These are phyloP conservation scores for Solanum boliviense DNA, from an alignment of 257 asterid genomes.

Conservation along the genomic window DNA sequence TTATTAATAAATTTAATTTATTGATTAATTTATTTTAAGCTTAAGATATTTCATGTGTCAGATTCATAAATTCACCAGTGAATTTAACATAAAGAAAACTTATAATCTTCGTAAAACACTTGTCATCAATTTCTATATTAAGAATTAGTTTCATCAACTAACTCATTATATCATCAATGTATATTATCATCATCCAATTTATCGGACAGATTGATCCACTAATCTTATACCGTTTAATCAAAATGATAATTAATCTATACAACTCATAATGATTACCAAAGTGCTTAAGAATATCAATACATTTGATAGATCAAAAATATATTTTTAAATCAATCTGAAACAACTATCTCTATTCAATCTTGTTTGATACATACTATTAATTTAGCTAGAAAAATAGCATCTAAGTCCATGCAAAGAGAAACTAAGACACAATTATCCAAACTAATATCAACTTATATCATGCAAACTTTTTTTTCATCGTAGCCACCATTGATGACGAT, in stretches of 20 bases:
- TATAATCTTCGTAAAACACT: not conserved
- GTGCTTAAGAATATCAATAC: not conserved
- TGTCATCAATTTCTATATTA: not conserved
- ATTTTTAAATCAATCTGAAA: no score
- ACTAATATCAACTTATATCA: not conserved
- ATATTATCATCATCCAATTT: not conserved
- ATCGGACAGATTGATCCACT: not conserved
- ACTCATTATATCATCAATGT: no score
- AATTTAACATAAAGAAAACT: no score
- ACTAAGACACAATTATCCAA: not conserved
- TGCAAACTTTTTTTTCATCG: not conserved
- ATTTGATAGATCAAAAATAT: no score
- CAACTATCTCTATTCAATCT: accelerated
- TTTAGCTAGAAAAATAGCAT: not conserved
- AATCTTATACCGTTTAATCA: not conserved
- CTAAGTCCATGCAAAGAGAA: accelerated
- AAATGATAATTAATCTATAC: not conserved
- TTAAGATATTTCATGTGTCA: no score
- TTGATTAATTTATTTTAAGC: not conserved
- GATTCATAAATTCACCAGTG: no score
- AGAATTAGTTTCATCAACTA: not conserved
- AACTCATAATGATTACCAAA: not conserved
- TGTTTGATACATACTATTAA: not conserved
- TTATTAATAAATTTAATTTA: no score
- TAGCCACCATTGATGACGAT: not conserved